Percentiles rank a stretch among this genome's conserved stretches.
Evolutionary conservation across 2,329 filamentous ascomycete genomes (phyloP).

Genomic region (Colletotrichum destructivum): DNA sequence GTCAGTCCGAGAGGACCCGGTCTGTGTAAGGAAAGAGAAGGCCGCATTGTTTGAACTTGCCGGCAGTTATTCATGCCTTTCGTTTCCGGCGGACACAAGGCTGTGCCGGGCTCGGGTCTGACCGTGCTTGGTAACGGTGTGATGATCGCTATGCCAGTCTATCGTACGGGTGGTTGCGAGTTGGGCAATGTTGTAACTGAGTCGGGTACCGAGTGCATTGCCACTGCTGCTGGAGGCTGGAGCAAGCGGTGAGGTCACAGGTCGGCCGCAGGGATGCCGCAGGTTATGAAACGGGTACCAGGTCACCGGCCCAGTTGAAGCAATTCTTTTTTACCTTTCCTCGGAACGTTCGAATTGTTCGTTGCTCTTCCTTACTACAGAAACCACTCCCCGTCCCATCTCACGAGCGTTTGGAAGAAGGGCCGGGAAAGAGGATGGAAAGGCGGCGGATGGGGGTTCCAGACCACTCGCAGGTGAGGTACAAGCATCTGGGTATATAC

Average conservation of each 20-base stretch:
- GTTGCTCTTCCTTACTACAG: background rate
- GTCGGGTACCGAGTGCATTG: background rate
- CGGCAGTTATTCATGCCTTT: slow-evolving; percentile 1
- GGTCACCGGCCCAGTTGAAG: background rate
- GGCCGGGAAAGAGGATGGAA: background rate
- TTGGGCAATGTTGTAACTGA: slow-evolving; percentile 3
- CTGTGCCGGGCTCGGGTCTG: background rate
- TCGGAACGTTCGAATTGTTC: slow-evolving; percentile 6
- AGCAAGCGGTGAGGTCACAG: slow-evolving; percentile 21
- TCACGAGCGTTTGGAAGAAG: slow-evolving; percentile 11
- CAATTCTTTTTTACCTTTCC: background rate
- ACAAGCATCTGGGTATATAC: background rate
- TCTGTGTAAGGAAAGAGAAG: background rate
- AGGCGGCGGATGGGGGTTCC: slow-evolving; percentile 8
- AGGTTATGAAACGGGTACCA: slow-evolving; percentile 27
- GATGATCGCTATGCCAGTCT: slow-evolving; percentile 8
- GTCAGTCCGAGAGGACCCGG: no score
- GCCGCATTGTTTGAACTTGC: background rate
- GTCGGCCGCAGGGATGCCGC: slow-evolving; percentile 6
- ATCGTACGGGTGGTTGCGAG: no score
- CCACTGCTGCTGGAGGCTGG: background rate
- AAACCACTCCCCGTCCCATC: background rate
- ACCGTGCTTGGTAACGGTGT: slow-evolving; percentile 18
- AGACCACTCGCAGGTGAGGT: background rate
- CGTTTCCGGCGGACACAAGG: background rate